A percentile compares a stretch with the other conserved stretches of the same genome.
phyloP scores from a whole-genome alignment of 495 filamentous ascomycete species.

The Chaetomidium leptoderma region DNA sequence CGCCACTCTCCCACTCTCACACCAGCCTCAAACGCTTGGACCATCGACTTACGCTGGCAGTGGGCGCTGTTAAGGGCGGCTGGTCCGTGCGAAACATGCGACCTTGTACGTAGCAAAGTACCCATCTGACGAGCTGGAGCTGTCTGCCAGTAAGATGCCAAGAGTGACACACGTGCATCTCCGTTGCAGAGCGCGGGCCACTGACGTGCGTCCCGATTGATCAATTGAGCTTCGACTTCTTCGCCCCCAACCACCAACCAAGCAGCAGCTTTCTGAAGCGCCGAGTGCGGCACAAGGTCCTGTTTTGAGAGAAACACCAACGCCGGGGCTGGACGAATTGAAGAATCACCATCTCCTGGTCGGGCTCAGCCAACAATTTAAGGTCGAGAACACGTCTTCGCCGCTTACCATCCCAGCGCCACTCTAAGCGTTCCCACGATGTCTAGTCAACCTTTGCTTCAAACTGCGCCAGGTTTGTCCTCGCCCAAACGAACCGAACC shows the following conservation, averaged over 20 bases:
- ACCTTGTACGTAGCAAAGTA: neutral
- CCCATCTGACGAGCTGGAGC: neutral
- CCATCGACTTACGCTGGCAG: neutral
- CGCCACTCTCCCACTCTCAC: neutral
- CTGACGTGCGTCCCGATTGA: slow-evolving; percentile 26
- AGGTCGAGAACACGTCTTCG: neutral
- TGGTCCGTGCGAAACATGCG: neutral
- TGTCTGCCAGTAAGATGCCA: slow-evolving; percentile 21
- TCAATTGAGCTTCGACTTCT: slow-evolving; percentile 28
- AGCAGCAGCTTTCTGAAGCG: slow-evolving; percentile 18
- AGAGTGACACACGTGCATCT: slow-evolving; percentile 23
- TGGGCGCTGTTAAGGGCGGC: neutral
- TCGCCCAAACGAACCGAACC: neutral
- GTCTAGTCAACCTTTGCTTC: slow-evolving; percentile 95
- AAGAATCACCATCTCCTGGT: neutral
- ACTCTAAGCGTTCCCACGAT: slow-evolving; percentile 43
- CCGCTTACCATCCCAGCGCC: neutral
- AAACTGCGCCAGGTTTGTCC: slow-evolving; percentile 71
- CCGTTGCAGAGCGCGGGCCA: neutral
- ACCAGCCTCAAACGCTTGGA: slow-evolving; percentile 6
- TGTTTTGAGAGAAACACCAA: slow-evolving; percentile 7
- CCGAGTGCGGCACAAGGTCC: slow-evolving; percentile 13
- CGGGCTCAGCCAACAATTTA: neutral
- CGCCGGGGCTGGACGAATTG: neutral
- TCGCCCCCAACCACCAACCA: slow-evolving; percentile 14